Base-by-base conservation (phyloP, 1,284 basidiomycete species). In the Heliocybe sulcata region DNA sequence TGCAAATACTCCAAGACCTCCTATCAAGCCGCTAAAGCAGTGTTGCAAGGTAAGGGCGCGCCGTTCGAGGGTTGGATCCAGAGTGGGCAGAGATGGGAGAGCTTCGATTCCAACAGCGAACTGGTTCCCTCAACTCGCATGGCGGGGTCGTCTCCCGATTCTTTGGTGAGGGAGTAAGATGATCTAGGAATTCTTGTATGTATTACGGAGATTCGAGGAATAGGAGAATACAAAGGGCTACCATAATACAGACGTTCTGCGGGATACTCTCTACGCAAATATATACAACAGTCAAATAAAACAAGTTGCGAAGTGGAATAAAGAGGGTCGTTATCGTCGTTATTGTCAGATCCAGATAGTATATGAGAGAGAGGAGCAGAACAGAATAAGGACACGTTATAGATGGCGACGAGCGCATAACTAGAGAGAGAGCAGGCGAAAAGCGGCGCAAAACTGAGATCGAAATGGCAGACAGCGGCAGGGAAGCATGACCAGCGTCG, bases 31-130 rank as follows among this genome's bases (percentile, higher is more conserved):
- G 65, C 62, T 10, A 71, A 66, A 55, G 23, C 9, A 2, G 54
- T 57, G 0, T 53, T 68, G 35, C 59, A 61, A 33, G 62, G 63
- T 9, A 52, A 55, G 1, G 57, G 57, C 2, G 62, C 66, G 3
- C 66, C 66, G 2, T 70, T 71, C 51, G 57, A 64, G 20, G 67
- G 67, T 8, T 71, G 69, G 69, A 55, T 71, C 8, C 53, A 51
- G 19, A 70, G 67, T 45, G 69, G 69, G 3, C 49, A 57, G 20
- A 51, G 60, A 35, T 70, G 65, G 64, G 69, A 71, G 58, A 56
- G 57, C 29, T 72, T 71, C 57, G 59, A 62, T 26, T 22, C 49
- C 16, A 33, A 57, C 23, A 59, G 60, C n/a, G 45, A 47, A 16
- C 9, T 35, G 9, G 16, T 16, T 9, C 33, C 9, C 16, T 16